Evolutionary conservation across 305 asterid genomes (phyloP).

Genomic region (Lippia alba): DNA sequence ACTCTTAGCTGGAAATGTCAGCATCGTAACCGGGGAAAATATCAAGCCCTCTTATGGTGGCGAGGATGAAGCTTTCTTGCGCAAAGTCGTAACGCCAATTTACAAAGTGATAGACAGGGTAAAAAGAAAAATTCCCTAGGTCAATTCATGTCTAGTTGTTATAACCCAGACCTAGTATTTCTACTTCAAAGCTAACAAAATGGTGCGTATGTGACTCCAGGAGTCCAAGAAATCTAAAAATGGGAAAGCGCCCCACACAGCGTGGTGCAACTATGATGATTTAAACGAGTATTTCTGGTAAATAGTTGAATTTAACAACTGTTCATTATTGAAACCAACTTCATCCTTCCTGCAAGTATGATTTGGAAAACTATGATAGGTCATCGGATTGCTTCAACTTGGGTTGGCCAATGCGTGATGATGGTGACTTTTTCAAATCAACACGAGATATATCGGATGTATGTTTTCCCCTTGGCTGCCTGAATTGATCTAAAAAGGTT

Average conservation of each 20-base stretch:
- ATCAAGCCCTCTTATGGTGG: constrained; percentile 99
- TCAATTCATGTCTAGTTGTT: constrained; percentile 26
- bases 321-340: constrained; percentile 21
- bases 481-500: constrained; percentile 20
- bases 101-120: constrained; percentile 94
- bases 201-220: constrained; percentile 52
- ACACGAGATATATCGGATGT: constrained; percentile 62
- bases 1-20: constrained; percentile 97
- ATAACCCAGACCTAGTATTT: constrained; percentile 27
- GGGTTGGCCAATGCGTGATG: constrained; percentile 99
- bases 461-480: constrained; percentile 31
- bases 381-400: constrained; percentile 86
- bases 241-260: constrained; percentile 90
- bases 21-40: constrained; percentile 98
- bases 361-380: constrained; percentile 58
- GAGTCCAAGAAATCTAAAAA: constrained; percentile 82
- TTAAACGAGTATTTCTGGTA: constrained; percentile 97
- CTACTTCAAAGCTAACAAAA: constrained; percentile 34
- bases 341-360: constrained; percentile 34
- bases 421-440: constrained; percentile 93
- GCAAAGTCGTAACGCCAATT: constrained; percentile 90
- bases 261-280: constrained; percentile 99
- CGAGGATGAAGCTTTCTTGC: constrained; percentile 87
- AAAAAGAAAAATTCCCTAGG: constrained; percentile 25
- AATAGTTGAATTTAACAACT: constrained; percentile 33